Conservation (phyloP, 2,329 filamentous ascomycete genomes). For the Alternaria incomplexa region DNA sequence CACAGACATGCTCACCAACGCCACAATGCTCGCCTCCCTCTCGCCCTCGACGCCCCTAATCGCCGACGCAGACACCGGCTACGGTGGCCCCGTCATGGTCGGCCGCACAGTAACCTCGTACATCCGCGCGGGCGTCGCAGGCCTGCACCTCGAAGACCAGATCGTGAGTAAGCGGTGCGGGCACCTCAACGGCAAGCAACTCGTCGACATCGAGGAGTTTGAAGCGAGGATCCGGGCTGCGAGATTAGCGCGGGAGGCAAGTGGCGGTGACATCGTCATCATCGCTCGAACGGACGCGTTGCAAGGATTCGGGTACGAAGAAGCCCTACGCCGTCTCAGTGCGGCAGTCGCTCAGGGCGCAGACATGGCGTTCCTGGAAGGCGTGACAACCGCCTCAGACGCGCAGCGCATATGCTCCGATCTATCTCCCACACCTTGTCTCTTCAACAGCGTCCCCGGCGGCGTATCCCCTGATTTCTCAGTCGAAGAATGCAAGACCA, state of each 20-base stretch:
- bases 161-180: constrained; percentile 69
- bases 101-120: constrained; percentile 62
- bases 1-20: constrained; percentile 68
- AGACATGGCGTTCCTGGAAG: constrained; percentile 67
- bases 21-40: constrained; percentile 69
- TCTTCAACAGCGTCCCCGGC: constrained; percentile 65
- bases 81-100: constrained; percentile 55
- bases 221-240: constrained; percentile 65
- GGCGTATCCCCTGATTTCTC: constrained; percentile 62
- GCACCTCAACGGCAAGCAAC: constrained; percentile 66
- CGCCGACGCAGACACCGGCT: constrained; percentile 66
- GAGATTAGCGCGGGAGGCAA: constrained; percentile 54
- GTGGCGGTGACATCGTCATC: constrained; percentile 65
- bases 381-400: constrained; percentile 60
- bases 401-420: constrained; percentile 55
- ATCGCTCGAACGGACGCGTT: constrained; percentile 70
- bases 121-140: constrained; percentile 62
- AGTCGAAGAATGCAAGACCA: constrained; percentile 58
- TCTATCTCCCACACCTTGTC: constrained; percentile 58
- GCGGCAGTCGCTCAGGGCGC: constrained; percentile 62
- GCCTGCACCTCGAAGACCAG: constrained; percentile 69
- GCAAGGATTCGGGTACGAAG: constrained; percentile 63
- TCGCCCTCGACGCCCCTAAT: constrained; percentile 64
- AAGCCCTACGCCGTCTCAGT: constrained; percentile 58
- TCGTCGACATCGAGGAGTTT: constrained; percentile 61